A percentile compares a stretch with the other conserved stretches of the same genome.
Conservation (phyloP, 768 basidiomycete species). For the Suillus occidentalis region DNA sequence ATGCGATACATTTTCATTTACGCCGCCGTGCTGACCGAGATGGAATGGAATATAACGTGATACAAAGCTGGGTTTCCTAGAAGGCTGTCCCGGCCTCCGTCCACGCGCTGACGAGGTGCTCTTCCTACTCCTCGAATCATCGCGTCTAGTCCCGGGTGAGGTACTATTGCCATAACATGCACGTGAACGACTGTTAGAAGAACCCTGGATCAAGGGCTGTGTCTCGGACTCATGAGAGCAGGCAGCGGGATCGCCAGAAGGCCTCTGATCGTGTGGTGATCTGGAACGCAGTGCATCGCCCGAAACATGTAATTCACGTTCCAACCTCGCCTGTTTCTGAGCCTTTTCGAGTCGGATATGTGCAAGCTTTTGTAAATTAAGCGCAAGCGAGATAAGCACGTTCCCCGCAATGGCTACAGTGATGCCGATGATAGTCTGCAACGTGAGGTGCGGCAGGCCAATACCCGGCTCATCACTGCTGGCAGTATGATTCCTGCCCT, state of each 20-base stretch:
- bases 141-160: constrained; percentile 10
- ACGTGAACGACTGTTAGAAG: neutral
- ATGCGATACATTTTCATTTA: constrained; percentile 12
- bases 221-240: constrained; percentile 16
- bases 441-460: constrained; percentile 55
- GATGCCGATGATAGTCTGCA: constrained; percentile 71
- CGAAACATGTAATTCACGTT: constrained; percentile 12
- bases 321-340: constrained; percentile 22
- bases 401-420: constrained; percentile 82
- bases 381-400: constrained; percentile 83
- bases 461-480: constrained; percentile 26
- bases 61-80: constrained; percentile 31
- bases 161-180: constrained; percentile 21
- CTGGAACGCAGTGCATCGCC: neutral
- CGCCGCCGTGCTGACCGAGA: constrained; percentile 10
- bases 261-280: neutral
- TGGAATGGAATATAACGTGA: constrained; percentile 37
- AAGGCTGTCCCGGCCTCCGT: constrained; percentile 16
- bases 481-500: constrained; percentile 5
- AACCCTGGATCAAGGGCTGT: constrained; percentile 25
- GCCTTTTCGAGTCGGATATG: constrained; percentile 65
- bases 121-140: constrained; percentile 29
- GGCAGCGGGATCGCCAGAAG: neutral
- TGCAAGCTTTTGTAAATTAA: constrained; percentile 92
- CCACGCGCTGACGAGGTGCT: constrained; percentile 21